Evolutionary conservation across 1,284 basidiomycete species (phyloP), one percentile per base, ranked within the genome.

Genomic region (Ustilago bromivora): DNA sequence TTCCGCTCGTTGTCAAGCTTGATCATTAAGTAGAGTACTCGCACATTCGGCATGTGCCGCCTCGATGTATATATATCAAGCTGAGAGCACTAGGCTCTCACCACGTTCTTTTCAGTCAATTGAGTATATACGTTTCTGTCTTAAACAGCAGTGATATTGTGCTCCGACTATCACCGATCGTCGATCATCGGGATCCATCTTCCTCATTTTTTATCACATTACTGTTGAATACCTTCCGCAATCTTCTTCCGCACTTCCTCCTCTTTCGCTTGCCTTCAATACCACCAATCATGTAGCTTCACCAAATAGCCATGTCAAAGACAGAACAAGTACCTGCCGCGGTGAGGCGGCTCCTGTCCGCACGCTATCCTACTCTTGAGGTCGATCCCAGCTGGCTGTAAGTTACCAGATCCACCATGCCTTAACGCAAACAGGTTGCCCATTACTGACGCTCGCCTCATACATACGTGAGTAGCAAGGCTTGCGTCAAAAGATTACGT

Each of bases 291-390:
- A 68, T 73, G 71, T 68, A 68, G 71, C 38, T 15, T 10, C 15
- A 15, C 34, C 53, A 34, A 9, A 19, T 11, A 32, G 36, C 8
- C 35, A 72, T 72, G 71, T 4, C 61, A 38, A 36, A 40, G 12
- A 6, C 34, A 19, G 36, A 51, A 23, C 11, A 57, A 2, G 52
- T 73, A 4, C 71, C 71, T 3, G 12, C 41, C 7, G 70, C 75
- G 10, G 75, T 77, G 34, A 70, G 38, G 8, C 70, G 75, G 19
- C 71, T 77, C 4, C 47, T 77, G 4, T 43, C 66, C 4, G 75
- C 75, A n/a, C 61, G 75, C 5, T 77, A 77, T 31, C 76, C 76
- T 2, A 78, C 76, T 12, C 60, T 78, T 38, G 38, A 63, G 0
- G 36, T 78, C 6, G 56, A 63, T 23, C 62, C 58, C 4, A 31